Evolutionary conservation across 2,329 filamentous ascomycete genomes (phyloP).

Genomic region (Tolypocladium amazonense): DNA sequence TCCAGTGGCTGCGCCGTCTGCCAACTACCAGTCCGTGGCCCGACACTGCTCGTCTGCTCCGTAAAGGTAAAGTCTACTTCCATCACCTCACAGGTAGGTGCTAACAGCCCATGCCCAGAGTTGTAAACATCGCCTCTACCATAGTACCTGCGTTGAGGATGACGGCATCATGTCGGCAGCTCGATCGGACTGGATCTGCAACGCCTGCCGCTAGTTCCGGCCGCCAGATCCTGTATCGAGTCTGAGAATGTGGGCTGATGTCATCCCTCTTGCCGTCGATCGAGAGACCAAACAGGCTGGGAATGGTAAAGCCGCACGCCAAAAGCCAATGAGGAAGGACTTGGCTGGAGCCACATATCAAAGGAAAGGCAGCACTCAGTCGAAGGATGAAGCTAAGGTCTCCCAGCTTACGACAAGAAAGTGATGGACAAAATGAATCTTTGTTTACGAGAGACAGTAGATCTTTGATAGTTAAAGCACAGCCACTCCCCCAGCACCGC

Average conservation of each 20-base stretch:
- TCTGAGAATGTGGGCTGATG: slow-evolving; percentile 11
- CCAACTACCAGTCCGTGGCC: slow-evolving; percentile 35
- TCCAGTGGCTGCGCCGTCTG: slow-evolving; percentile 37
- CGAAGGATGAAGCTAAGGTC: accelerated
- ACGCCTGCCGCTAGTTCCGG: slow-evolving; percentile 21
- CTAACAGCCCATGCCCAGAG: slow-evolving; percentile 18
- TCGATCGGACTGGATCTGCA: slow-evolving; percentile 31
- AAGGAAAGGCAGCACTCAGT: not conserved
- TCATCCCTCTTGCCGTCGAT: not conserved
- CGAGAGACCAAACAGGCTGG: not conserved
- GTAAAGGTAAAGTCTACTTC: slow-evolving; percentile 30
- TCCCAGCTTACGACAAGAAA: not conserved
- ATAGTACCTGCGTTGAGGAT: slow-evolving; percentile 32
- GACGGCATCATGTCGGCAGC: slow-evolving; percentile 24
- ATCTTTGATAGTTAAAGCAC: not conserved
- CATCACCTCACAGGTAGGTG: not conserved
- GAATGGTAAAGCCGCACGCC: not conserved
- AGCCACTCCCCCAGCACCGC: not conserved
- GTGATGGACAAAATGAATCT: not conserved
- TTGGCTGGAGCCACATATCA: not conserved
- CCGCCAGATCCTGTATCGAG: not conserved
- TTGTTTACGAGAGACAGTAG: not conserved
- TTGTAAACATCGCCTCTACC: slow-evolving; percentile 35
- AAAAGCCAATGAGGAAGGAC: not conserved
- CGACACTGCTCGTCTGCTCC: slow-evolving; percentile 36